phyloP scores from a whole-genome alignment of 345 rosid species.

The Kernera saxatilis region DNA sequence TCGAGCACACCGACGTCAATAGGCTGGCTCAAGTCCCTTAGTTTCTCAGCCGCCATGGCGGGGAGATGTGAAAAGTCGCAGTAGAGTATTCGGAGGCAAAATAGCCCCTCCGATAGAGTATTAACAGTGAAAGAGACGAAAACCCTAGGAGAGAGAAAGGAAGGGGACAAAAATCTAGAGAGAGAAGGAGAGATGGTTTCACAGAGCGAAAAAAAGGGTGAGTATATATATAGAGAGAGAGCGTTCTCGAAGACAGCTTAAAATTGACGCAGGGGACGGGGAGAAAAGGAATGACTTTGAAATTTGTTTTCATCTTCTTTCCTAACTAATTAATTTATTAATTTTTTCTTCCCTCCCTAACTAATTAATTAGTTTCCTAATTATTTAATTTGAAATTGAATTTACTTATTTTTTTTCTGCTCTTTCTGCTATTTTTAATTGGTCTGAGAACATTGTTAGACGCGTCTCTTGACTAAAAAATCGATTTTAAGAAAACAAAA shows the following conservation, averaged over 20 bases:
- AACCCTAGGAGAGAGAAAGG: slow-evolving; percentile 54
- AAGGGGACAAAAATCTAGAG: slow-evolving; percentile 31
- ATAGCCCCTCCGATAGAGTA: slow-evolving; percentile 27
- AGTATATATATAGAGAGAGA: slow-evolving; percentile 17
- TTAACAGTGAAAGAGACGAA: slow-evolving; percentile 23
- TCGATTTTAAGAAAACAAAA: neutral
- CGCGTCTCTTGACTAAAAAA: neutral
- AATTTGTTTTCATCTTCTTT: slow-evolving; percentile 21
- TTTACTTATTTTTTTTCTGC: neutral
- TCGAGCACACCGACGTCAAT: slow-evolving; percentile 89
- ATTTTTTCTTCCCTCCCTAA: slow-evolving; percentile 10
- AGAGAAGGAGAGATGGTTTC: slow-evolving; percentile 12
- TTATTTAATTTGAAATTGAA: neutral
- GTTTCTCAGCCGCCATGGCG: slow-evolving; percentile 94
- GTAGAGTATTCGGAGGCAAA: slow-evolving; percentile 5
- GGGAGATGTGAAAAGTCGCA: slow-evolving; percentile 12
- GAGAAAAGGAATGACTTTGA: slow-evolving; percentile 29
- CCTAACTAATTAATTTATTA: neutral
- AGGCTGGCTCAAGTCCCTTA: slow-evolving; percentile 89
- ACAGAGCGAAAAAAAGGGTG: slow-evolving; percentile 14
- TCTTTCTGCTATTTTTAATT: neutral
- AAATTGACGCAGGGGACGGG: slow-evolving; percentile 64
- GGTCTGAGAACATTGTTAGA: neutral
- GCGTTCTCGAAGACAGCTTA: slow-evolving; percentile 56
- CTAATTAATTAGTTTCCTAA: neutral